Conservation (phyloP, 192 early-diverging fungal genomes). For the Chytriomyces hyalinus region DNA sequence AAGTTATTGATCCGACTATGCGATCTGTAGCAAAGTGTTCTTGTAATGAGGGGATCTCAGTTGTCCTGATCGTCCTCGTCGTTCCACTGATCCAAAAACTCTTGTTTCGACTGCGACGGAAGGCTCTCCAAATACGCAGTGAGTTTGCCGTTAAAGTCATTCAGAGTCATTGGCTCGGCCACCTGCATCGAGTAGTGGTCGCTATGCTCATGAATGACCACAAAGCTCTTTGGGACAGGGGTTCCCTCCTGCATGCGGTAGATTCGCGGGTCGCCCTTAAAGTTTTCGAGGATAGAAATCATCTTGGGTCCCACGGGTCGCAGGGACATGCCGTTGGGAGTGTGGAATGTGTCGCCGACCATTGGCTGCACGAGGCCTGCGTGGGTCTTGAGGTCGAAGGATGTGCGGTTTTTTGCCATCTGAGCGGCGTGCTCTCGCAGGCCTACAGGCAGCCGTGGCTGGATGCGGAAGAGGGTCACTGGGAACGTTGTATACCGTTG, state of each 20-base stretch:
- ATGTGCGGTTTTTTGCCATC: too few species aligned
- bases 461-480: slow-evolving; percentile 2
- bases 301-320: not conserved
- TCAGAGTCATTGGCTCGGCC: not conserved
- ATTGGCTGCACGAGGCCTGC: too few species aligned
- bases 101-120: not conserved
- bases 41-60: not conserved
- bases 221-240: not conserved
- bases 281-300: not conserved
- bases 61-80: not conserved
- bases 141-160: not conserved
- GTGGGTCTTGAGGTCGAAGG: too few species aligned
- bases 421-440: not conserved
- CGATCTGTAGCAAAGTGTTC: too few species aligned
- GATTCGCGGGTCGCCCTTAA: not conserved
- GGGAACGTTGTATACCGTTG: too few species aligned
- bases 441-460: not conserved
- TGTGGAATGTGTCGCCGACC: too few species aligned
- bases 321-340: not conserved
- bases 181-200: not conserved
- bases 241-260: slow-evolving; percentile 1
- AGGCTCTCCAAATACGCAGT: not conserved
- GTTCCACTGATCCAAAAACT: not conserved
- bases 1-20: too few species aligned
- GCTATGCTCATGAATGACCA: not conserved